Conservation (phyloP, 345 rosid species). For the Lagerstroemia speciosa region DNA sequence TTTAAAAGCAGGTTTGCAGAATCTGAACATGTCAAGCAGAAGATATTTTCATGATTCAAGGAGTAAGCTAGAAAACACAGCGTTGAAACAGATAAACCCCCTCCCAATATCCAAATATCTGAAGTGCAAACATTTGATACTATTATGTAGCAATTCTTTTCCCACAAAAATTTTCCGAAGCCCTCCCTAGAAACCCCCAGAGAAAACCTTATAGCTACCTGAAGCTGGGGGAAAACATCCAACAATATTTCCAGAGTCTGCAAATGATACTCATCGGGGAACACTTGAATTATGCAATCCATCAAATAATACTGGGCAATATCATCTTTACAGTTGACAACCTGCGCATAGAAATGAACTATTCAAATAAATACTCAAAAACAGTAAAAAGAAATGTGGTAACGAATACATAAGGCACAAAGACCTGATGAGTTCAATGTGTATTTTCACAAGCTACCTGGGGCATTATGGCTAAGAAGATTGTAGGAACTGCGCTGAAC, state of each 20-base stretch:
- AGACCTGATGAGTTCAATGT: no score
- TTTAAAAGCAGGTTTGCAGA: not conserved
- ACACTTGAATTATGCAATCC: conserved; percentile 99
- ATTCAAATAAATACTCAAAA: not conserved
- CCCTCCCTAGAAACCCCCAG: not conserved
- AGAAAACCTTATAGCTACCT: conserved; percentile 34
- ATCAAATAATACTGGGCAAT: conserved; percentile 85
- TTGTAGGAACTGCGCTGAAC: no score
- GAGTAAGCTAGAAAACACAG: not conserved
- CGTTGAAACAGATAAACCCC: not conserved
- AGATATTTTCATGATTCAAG: not conserved
- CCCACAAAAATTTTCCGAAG: no score
- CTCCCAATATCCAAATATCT: not conserved
- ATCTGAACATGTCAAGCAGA: not conserved
- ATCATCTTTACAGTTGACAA: conserved; percentile 96
- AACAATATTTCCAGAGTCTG: conserved; percentile 91
- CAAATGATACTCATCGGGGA: conserved; percentile 98
- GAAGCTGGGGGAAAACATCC: conserved; percentile 96
- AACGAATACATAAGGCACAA: no score
- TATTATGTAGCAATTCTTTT: not conserved
- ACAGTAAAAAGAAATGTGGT: not conserved
- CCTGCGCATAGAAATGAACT: conserved; percentile 30
- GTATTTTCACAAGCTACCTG: no score
- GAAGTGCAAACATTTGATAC: not conserved
- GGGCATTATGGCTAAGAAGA: no score